Percentiles rank a stretch among this genome's conserved stretches.
phyloP scores from a whole-genome alignment of 106 monocot genomes.

The Gastrodia elata region DNA sequence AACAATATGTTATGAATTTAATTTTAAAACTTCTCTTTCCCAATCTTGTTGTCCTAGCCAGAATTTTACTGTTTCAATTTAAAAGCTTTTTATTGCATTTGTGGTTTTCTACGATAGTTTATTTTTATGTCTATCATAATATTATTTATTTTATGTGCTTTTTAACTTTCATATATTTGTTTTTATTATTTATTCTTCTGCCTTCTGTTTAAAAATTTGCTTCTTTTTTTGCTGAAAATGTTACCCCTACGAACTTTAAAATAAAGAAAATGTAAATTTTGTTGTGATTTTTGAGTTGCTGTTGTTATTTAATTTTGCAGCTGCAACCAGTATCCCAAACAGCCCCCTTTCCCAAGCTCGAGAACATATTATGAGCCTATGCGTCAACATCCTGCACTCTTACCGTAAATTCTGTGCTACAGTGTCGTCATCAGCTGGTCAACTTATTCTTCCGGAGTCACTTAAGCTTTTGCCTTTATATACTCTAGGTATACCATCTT shows the following conservation, averaged over 20 bases:
- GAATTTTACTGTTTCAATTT: background rate
- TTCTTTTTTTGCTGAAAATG: background rate
- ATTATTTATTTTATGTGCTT: background rate
- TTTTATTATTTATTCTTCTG: background rate
- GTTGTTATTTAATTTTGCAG: conserved; percentile 30
- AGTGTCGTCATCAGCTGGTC: conserved; percentile 86
- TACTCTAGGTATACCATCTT: conserved; percentile 48
- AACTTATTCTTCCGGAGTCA: conserved; percentile 92
- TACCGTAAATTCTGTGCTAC: conserved; percentile 95
- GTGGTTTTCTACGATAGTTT: too few species aligned
- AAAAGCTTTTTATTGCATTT: too few species aligned
- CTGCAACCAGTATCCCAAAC: conserved; percentile 61
- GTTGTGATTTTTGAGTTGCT: background rate
- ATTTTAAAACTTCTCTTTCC: too few species aligned
- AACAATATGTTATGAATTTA: too few species aligned
- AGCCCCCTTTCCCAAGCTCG: conserved; percentile 65
- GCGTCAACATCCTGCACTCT: conserved; percentile 73
- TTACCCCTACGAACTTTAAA: background rate
- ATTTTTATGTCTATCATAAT: background rate
- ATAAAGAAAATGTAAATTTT: background rate
- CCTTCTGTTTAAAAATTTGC: background rate
- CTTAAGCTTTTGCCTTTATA: conserved; percentile 94
- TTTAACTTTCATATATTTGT: background rate
- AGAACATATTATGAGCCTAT: conserved; percentile 70
- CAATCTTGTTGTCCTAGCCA: background rate